Evolutionary conservation across 2,329 filamentous ascomycete genomes (phyloP), one percentile per base, ranked within the genome.

Genomic region (Sarocladium brachiariae): DNA sequence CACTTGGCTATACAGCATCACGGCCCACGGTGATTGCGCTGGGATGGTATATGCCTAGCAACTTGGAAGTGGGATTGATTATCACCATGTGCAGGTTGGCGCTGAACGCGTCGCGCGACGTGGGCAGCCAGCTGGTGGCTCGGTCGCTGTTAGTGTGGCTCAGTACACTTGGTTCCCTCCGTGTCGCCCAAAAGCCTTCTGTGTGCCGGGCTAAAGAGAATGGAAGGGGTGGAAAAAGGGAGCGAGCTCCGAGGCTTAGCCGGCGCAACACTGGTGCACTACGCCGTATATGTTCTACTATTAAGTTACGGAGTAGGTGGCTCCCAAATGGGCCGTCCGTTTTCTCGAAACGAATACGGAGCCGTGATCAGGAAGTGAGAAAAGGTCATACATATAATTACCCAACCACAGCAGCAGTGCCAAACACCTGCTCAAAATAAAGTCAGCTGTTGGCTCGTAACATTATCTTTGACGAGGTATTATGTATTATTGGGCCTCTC

Each of bases 51-150:
- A 11, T 14, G 23, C 3, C 9, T 25, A n/a, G 23, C 39, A 18
- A 27, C 39, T 16, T 25, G 39, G 24, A 30, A 23, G 10, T 31
- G 27, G 24, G 43, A 47, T 47, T 27, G 39, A 43, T 43, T 47
- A 47, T 47, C 43, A 31, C 21, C 7, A 33, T 18, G 25, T 31
- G 43, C 16, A 47, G 16, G 43, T 47, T 24, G 43, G 43, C 43
- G 43, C 43, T 14, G 43, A 47, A 47, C 43, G 43, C 43, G 43
- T 47, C 43, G 43, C 43, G 43, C 43, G 43, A 47, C 43, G 27
- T 31, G 43, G 16, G 24, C 18, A 9, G 11, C 7, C 8, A 16
- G n/a, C n/a, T n/a, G n/a, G n/a, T n/a, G n/a, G n/a, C n/a, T n/a
- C n/a, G n/a, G n/a, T n/a, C n/a, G 27, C 16, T 31, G 43, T 47